These are phyloP conservation scores for Trichoderma cornu-damae DNA, from an alignment of 2,329 filamentous ascomycete species.

Conservation along the genomic window DNA sequence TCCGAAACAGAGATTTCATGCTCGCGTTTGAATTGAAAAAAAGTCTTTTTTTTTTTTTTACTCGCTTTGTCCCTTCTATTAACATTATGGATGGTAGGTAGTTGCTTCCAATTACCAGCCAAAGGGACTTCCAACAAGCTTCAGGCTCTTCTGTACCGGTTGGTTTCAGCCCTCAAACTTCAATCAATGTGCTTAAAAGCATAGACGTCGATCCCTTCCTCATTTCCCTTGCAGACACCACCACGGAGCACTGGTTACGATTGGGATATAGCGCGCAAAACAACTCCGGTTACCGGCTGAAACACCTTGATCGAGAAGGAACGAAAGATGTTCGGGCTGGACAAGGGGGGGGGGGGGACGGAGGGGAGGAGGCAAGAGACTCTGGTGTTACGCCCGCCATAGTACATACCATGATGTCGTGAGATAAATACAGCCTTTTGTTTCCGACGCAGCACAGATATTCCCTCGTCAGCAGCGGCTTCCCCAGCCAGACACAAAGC, in stretches of 20 bases:
- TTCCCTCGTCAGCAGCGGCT: not conserved
- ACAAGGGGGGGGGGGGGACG: not conserved
- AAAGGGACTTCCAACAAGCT: not conserved
- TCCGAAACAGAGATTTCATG: not conserved
- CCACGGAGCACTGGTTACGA: conserved; percentile 6
- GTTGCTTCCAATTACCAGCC: not conserved
- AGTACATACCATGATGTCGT: not conserved
- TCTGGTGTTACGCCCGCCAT: not conserved
- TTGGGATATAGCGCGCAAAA: conserved; percentile 10
- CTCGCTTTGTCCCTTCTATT: not conserved
- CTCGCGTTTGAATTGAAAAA: not conserved
- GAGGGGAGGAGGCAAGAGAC: not conserved
- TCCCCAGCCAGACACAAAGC: not conserved
- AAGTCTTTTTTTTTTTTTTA: not conserved
- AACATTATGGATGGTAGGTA: too few species aligned
- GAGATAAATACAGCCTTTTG: not conserved
- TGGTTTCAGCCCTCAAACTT: not conserved
- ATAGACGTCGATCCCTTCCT: conserved; percentile 1
- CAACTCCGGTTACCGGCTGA: conserved; percentile 2
- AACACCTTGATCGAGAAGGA: conserved; percentile 1
- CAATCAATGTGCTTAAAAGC: not conserved
- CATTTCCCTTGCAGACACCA: not conserved
- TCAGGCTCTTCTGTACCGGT: too few species aligned
- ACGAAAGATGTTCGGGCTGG: not conserved
- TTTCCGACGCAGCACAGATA: not conserved